Base-by-base conservation (phyloP, 2,329 filamentous ascomycete genomes). In the Monilinia polystroma region DNA sequence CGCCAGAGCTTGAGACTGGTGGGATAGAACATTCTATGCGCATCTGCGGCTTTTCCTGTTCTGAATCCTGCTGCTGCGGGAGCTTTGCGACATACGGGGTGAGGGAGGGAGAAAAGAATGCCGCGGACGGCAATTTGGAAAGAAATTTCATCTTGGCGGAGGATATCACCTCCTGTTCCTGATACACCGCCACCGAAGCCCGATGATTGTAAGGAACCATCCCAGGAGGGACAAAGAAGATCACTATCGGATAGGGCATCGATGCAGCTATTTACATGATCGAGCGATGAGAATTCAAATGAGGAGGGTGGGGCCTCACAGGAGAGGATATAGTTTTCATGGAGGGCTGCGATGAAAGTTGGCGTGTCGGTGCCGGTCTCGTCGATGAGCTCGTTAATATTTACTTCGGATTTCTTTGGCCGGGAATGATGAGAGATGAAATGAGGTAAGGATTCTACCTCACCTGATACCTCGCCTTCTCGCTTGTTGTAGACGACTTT, bases 401-500 rank as follows among this genome's bases (percentile, higher is more conserved):
- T 80, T 1, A 93, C 88, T 69, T 90, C 83, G 0, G 89, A 89
- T 47, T 80, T 80, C 71, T 85, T 88, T 0, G 85, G 85, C 6
- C 89, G 82, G 7, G 85, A 82, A 70, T 83, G 78, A 14, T 85
- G 81, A 4, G 82, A 80, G 47, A 91, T 76, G 75, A 87, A 84
- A n/a, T 77, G 72, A 6, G 89, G 89, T 23, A 92, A 79, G 32
- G 78, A 77, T 72, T 90, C 87, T 4, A 80, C 80, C 23, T 78
- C 78, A 43, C 81, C 78, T 11, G 76, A 67, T 55, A 78, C 77
- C 56, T 69, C 76, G 38, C 89, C 87, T 29, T 90, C 84, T 56
- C 95, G 86, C 77, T 97, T 99, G 80, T 99, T 99, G 80, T 98
- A 96, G 0, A 98, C 89, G 2, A 99, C 91, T 76, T 95, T 97